Percentiles rank a stretch among this genome's conserved stretches.
Conservation (phyloP, 768 basidiomycete genomes). For the Chiua virens region DNA sequence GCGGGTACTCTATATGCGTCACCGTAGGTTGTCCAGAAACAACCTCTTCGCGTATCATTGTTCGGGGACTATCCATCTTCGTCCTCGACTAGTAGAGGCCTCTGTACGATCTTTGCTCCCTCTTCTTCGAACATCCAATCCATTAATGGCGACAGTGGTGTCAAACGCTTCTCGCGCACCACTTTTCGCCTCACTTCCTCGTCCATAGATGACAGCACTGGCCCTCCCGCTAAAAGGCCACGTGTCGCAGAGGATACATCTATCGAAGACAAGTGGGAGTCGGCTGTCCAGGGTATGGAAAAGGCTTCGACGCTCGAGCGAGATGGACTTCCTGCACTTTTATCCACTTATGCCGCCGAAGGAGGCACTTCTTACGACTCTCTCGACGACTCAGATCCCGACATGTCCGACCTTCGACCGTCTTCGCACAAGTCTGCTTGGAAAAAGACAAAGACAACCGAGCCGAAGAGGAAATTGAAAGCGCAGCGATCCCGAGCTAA, state of each 20-base stretch:
- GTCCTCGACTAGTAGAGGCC: constrained; percentile 23
- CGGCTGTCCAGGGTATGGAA: constrained; percentile 49
- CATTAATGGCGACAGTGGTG: constrained; percentile 32
- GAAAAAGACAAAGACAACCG: constrained; percentile 9
- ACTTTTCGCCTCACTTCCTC: constrained; percentile 31
- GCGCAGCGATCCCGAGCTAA: constrained; percentile 17
- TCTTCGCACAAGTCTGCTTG: not conserved
- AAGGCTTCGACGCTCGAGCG: constrained; percentile 41
- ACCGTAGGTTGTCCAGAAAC: constrained; percentile 24
- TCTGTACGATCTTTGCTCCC: constrained; percentile 30
- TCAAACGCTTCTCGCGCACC: constrained; percentile 43
- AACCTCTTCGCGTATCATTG: constrained; percentile 29
- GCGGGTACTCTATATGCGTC: constrained; percentile 7
- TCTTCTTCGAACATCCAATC: constrained; percentile 44
- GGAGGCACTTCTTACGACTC: constrained; percentile 24
- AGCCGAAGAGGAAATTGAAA: constrained; percentile 15
- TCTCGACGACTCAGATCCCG: constrained; percentile 27
- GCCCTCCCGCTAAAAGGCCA: constrained; percentile 48
- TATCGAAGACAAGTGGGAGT: constrained; percentile 45
- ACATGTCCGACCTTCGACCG: constrained; percentile 9
- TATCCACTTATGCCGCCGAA: constrained; percentile 28
- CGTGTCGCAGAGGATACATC: constrained; percentile 32
- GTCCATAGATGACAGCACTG: not conserved
- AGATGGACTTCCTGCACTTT: constrained; percentile 49
- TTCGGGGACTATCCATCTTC: constrained; percentile 32